phyloP scores from a whole-genome alignment of 75 land plant species.

The Chamaecyparis obtusa region DNA sequence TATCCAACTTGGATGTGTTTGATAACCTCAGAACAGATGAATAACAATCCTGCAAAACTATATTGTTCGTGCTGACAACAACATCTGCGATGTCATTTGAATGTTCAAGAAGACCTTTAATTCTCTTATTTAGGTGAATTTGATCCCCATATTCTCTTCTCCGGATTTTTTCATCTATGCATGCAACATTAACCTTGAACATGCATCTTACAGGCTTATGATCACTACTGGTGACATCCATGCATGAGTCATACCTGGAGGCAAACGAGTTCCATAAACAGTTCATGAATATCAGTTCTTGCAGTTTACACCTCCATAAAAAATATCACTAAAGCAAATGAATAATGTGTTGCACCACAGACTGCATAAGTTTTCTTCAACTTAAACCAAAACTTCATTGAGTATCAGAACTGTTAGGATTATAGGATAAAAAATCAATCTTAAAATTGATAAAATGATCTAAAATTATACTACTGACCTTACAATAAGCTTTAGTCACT shows the following conservation, averaged over 20 bases:
- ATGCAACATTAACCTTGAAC: constrained; percentile 67
- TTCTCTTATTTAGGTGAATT: constrained; percentile 46
- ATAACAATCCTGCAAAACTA: constrained; percentile 65
- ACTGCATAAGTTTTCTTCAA: not conserved
- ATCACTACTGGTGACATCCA: constrained; percentile 93
- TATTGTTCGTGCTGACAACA: constrained; percentile 61
- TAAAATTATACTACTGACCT: not conserved
- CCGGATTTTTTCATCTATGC: constrained; percentile 62
- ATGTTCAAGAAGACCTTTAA: constrained; percentile 37
- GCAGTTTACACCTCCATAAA: not conserved
- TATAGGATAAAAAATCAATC: not conserved
- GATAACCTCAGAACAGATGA: constrained; percentile 51
- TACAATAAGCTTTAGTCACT: not conserved
- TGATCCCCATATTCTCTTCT: constrained; percentile 75
- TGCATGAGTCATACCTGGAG: constrained; percentile 90
- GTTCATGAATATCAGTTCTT: not conserved
- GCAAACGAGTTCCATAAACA: constrained; percentile 6
- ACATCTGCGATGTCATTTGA: constrained; percentile 57
- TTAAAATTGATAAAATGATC: not conserved
- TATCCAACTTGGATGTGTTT: constrained; percentile 44
- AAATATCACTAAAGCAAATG: not conserved
- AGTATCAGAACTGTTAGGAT: not conserved
- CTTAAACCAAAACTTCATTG: not conserved
- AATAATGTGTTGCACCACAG: not conserved
- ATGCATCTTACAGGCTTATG: constrained; percentile 95